Conservation (phyloP, 2,329 filamentous ascomycete genomes). For the Sordariomycetes sp. region DNA sequence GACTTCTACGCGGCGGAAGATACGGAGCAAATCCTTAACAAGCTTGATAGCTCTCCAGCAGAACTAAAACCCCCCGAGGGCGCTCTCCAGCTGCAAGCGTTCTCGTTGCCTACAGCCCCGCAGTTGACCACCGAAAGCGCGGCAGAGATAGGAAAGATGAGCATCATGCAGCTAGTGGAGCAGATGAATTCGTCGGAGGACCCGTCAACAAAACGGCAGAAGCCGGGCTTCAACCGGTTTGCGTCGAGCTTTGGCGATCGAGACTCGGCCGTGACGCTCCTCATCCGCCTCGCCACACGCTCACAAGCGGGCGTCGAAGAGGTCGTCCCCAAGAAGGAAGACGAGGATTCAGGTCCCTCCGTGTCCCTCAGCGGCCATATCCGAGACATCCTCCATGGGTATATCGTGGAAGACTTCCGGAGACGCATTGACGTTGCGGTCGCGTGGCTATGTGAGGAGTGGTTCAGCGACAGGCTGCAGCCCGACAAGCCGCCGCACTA, state of each 20-base stretch:
- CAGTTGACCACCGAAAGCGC: slow-evolving; percentile 51
- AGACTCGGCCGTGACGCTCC: slow-evolving; percentile 83
- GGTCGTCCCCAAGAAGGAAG: slow-evolving; percentile 44
- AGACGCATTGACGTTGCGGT: slow-evolving; percentile 83
- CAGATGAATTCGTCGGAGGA: slow-evolving; percentile 61
- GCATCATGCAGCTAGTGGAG: slow-evolving; percentile 9
- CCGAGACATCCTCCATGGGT: slow-evolving; percentile 70
- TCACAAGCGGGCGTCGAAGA: slow-evolving; percentile 61
- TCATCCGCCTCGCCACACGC: slow-evolving; percentile 76
- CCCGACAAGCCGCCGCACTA: slow-evolving; percentile 48
- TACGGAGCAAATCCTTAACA: slow-evolving; percentile 67
- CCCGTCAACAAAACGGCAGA: slow-evolving; percentile 45
- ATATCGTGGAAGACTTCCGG: slow-evolving; percentile 86
- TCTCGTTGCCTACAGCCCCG: slow-evolving; percentile 68
- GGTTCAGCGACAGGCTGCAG: slow-evolving; percentile 73
- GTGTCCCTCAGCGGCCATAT: slow-evolving; percentile 56
- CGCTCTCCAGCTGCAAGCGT: slow-evolving; percentile 61
- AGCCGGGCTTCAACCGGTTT: slow-evolving; percentile 70
- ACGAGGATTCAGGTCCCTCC: slow-evolving; percentile 17
- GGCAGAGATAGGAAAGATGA: slow-evolving; percentile 8
- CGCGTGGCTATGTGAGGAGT: slow-evolving; percentile 92
- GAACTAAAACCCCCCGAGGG: slow-evolving; percentile 24
- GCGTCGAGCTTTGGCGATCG: slow-evolving; percentile 76
- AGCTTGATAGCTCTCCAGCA: slow-evolving; percentile 59
- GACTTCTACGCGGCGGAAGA: slow-evolving; percentile 72